Evolutionary conservation across 257 asterid genomes (phyloP), one percentile per base, ranked within the genome.

Genomic region (Salvia miltiorrhiza): DNA sequence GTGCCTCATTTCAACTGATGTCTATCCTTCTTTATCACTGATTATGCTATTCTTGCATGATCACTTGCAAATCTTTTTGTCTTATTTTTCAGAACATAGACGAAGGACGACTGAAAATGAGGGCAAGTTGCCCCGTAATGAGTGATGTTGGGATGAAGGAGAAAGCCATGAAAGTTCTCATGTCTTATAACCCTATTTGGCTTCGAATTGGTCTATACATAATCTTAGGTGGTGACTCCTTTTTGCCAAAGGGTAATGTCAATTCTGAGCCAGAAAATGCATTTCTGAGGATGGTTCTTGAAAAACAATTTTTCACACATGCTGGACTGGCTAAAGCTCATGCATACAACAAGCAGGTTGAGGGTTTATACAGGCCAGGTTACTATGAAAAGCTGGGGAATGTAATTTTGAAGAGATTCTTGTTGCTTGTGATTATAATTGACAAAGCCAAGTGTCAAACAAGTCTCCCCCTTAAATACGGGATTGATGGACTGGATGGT

Each of bases 101-200:
- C 69, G 97, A 89, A 47, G 95, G 96, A 12, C 78, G 99, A 61
- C 68, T 94, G 73, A 91, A 86, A 74, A 91, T 94, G 96, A 87
- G 83, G 83, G 79, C 83, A 28, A 85, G 91, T 76, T 94, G 99
- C 68, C 99, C 99, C 43, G 77, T 89, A 69, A 96, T 91, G 59
- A 94, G 90, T 73, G 99, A 94, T 85, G 97, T 89, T 33, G 94
- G 93, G 71, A 84, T 94, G 91, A 94, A 87, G 83, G 97, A 91
- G 83, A 87, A 80, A 75, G 88, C 97, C 67, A 23, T 89, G 77
- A 81, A 74, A 84, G 76, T 79, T 76, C 93, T 94, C 39, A 89
- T 86, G 99, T 75, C 81, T 63, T 94, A 89, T 81, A 94, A 82
- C 72, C 95, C 90, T 19, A 50, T 72, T 67, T 94, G 99, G 99